Percentiles rank a stretch among this genome's conserved stretches.
Conservation (phyloP, 768 basidiomycete genomes). For the Lactarius vividus region DNA sequence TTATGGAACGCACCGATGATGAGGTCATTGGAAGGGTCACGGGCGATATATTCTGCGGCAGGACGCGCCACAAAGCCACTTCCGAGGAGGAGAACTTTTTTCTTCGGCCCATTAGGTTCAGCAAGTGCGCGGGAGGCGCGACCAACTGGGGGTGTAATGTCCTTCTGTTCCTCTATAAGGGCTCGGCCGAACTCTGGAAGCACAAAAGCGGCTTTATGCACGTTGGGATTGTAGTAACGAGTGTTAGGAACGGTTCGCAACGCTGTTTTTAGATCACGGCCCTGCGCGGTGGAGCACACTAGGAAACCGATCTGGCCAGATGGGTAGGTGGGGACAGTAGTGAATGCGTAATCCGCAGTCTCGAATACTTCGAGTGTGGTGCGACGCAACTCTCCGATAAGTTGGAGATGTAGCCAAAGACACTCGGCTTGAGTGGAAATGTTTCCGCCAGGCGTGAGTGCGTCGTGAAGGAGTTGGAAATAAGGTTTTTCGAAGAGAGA, state of each 20-base stretch:
- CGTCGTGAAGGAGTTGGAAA: conserved; percentile 91
- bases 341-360: conserved; percentile 85
- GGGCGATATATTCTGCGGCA: conserved; percentile 91
- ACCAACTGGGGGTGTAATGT: conserved; percentile 75
- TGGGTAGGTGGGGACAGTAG: conserved; percentile 97
- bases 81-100: conserved; percentile 85
- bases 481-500: conserved; percentile 96
- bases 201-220: conserved; percentile 82
- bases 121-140: conserved; percentile 49
- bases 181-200: conserved; percentile 90
- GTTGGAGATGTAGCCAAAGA: conserved; percentile 87
- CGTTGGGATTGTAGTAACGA: conserved; percentile 78
- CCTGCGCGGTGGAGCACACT: conserved; percentile 75
- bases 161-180: conserved; percentile 67
- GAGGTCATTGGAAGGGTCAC: conserved; percentile 75
- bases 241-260: conserved; percentile 68
- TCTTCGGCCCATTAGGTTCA: conserved; percentile 48
- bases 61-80: conserved; percentile 95
- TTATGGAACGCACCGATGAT: conserved; percentile 63
- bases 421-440: conserved; percentile 97
- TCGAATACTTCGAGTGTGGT: conserved; percentile 76
- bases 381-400: conserved; percentile 73
- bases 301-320: conserved; percentile 98
- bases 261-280: conserved; percentile 68
- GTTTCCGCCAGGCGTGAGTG: conserved; percentile 83